These are phyloP conservation scores for Orbilia blumenaviensis DNA, from an alignment of 2,329 filamentous ascomycete species.

Conservation along the genomic window DNA sequence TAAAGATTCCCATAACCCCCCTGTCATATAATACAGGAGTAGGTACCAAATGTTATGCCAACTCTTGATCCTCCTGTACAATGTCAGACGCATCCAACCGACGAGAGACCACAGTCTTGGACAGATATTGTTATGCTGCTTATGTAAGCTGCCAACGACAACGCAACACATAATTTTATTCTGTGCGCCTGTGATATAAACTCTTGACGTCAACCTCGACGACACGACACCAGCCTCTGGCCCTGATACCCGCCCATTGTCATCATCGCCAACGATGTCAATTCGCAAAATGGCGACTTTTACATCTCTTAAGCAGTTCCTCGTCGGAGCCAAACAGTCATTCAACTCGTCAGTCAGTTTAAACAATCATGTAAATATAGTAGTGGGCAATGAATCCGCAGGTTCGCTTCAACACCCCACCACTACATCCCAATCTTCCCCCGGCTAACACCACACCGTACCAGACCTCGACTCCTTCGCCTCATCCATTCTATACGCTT, in stretches of 20 bases:
- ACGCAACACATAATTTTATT: constrained; percentile 23
- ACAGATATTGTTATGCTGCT: not conserved
- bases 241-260: not conserved
- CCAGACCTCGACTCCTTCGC: constrained; percentile 82
- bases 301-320: constrained; percentile 31
- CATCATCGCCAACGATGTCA: constrained; percentile 23
- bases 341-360: not conserved
- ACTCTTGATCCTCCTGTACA: too few relatives aligned
- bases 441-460: not conserved
- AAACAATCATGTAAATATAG: constrained; percentile 67
- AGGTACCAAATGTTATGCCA: too few relatives aligned
- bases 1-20: too few relatives aligned
- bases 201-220: constrained; percentile 2
- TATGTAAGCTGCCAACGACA: constrained; percentile 32
- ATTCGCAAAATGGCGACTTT: constrained; percentile 33
- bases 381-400: constrained; percentile 74
- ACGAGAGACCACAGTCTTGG: not conserved
- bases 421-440: not conserved
- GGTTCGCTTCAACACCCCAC: constrained; percentile 62
- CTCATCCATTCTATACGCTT: constrained; percentile 76
- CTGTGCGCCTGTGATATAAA: not conserved
- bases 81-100: not conserved
- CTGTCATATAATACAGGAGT: too few relatives aligned
- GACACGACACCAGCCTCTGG: not conserved
- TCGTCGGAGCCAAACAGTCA: constrained; percentile 15